Evolutionary conservation across 2,329 filamentous ascomycete genomes (phyloP).

Genomic region (Apiospora kogelbergensis): DNA sequence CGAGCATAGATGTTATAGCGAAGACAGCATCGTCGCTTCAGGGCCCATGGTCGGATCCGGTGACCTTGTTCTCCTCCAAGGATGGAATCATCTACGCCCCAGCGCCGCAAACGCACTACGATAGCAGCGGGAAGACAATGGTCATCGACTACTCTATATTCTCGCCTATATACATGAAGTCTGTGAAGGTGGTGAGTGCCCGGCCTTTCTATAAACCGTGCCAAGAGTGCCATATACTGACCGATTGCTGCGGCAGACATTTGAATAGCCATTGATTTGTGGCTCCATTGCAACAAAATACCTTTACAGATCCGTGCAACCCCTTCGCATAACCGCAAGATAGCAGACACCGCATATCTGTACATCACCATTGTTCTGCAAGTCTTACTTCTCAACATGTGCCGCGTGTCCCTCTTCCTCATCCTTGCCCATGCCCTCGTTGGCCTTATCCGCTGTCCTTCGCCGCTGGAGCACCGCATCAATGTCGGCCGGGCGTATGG

Average conservation of each 20-base stretch:
- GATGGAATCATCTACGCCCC: constrained; percentile 4
- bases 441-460: constrained; percentile 12
- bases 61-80: not conserved
- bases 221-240: not conserved
- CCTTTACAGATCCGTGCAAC: not conserved
- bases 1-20: not conserved
- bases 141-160: constrained; percentile 1
- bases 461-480: constrained; percentile 13
- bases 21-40: not conserved
- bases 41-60: not conserved
- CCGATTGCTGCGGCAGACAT: not conserved
- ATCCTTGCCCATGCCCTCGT: constrained; percentile 9
- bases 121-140: not conserved
- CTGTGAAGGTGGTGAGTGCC: not conserved
- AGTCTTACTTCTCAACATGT: constrained; percentile 13
- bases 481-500: constrained; percentile 13
- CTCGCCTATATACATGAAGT: not conserved
- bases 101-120: not conserved
- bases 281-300: not conserved
- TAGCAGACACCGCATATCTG: not conserved
- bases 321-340: not conserved
- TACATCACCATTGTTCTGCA: not conserved
- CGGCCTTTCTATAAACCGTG: not conserved
- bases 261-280: not conserved
- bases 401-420: constrained; percentile 15